A percentile compares a stretch with the other conserved stretches of the same genome.
These are phyloP conservation scores for Pseudogymnoascus sp. DNA, from an alignment of 2,329 filamentous ascomycete species.

Conservation along the genomic window DNA sequence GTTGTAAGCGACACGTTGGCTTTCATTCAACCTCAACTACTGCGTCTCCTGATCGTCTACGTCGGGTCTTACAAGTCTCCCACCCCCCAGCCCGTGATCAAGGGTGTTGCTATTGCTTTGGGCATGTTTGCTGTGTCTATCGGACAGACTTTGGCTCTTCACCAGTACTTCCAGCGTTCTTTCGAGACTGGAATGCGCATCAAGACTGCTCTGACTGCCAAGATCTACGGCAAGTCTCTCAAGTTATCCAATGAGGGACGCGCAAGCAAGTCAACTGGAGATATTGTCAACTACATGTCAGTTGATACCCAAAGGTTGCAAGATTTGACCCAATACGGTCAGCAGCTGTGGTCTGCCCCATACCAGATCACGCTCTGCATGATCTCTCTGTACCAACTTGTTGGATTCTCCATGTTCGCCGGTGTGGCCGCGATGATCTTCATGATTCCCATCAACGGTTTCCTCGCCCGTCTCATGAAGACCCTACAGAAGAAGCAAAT, in stretches of 20 bases:
- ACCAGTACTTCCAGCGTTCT: constrained; percentile 94
- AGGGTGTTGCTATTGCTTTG: constrained; percentile 79
- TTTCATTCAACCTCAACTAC: constrained; percentile 84
- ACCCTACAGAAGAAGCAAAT: constrained; percentile 91
- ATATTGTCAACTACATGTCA: constrained; percentile 99
- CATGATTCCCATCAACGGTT: constrained; percentile 93
- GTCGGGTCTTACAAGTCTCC: constrained; percentile 64
- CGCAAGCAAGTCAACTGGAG: constrained; percentile 80
- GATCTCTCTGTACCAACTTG: constrained; percentile 89
- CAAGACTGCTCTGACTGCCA: constrained; percentile 79
- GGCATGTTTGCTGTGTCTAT: constrained; percentile 87
- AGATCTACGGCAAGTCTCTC: constrained; percentile 89
- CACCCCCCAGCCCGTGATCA: constrained; percentile 65
- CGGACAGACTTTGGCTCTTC: constrained; percentile 79
- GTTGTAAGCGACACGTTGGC: constrained; percentile 75
- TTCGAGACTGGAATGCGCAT: constrained; percentile 97
- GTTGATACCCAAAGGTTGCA: constrained; percentile 93
- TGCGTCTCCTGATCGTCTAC: constrained; percentile 76
- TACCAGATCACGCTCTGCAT: constrained; percentile 96
- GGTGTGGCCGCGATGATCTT: constrained; percentile 91
- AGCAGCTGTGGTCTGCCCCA: constrained; percentile 92
- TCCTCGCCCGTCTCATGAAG: constrained; percentile 90
- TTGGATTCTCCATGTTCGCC: constrained; percentile 91
- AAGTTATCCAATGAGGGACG: constrained; percentile 89
- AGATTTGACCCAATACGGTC: constrained; percentile 89